Base-by-base conservation (phyloP, 1,284 basidiomycete species). In the Rhodotorula sp. region DNA sequence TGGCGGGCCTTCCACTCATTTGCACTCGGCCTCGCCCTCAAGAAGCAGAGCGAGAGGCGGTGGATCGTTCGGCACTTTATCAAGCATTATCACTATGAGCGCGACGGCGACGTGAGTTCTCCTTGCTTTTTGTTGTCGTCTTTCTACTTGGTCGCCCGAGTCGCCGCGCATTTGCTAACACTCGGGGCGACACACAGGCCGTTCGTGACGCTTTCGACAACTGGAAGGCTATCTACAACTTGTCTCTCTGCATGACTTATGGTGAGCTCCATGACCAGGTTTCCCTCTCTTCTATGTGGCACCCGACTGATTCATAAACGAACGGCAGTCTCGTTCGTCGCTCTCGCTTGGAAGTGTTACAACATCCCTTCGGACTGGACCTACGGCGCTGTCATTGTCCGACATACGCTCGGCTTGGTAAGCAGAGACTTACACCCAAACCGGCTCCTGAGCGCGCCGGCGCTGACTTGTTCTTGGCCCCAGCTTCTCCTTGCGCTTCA, bases 221-320 rank as follows among this genome's bases (percentile, higher is more conserved):
- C 81, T 99, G 95, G 94, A 98, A 98, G 82, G 85, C 86, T 10
- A 85, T 92, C 50, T 98, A 95, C 82, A 98, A 98, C 81, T 83
- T 94, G 80, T 93, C 90, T 79, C 85, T 95, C 83, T 90, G 90
- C 79, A 97, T 98, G 93, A 95, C 90, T 14, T 97, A 97, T 81
- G 75, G 87, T 85, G 19, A 47, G 62, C 14, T 6, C 34, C 34
- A 2, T 3, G 28, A 3, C 28, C 28, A 28, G 28, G 28, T 2
- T 28, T 28, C 28, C 28, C 28, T 28, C 28, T 28, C 28, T 28
- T 28, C 28, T 28, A 28, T 28, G 28, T 28, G 28, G 28, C 28
- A 28, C 28, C 2, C 28, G 28, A 28, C 28, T 28, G 28, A 28
- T 28, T 28, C 28, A 2, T 2, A 28, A 28, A 28, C 3, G 28